Evolutionary conservation across 306 rosid genomes (phyloP).

Genomic region (Nissolia schottii): DNA sequence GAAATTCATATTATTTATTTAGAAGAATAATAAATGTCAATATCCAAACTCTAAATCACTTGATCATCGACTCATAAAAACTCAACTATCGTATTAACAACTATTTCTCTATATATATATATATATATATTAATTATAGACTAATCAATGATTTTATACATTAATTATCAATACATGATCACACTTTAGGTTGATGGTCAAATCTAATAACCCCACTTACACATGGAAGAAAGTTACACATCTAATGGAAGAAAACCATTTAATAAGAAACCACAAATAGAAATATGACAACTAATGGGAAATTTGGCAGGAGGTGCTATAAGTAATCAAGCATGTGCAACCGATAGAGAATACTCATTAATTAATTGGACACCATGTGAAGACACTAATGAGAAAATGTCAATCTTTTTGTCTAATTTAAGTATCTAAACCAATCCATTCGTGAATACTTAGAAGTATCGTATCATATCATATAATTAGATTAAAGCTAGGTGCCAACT

Average conservation of each 20-base stretch:
- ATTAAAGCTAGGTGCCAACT: background rate
- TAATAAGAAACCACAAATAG: background rate
- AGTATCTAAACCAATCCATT: too few species aligned
- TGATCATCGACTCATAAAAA: too few species aligned
- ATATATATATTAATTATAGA: too few species aligned
- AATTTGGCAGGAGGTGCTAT: background rate
- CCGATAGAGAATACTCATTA: background rate
- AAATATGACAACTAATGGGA: background rate
- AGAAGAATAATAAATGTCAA: too few species aligned
- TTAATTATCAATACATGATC: too few species aligned
- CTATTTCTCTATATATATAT: too few species aligned
- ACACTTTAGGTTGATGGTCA: background rate
- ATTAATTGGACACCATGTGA: background rate
- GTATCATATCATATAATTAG: background rate
- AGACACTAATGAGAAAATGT: background rate
- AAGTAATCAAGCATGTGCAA: background rate
- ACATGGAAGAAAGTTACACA: background rate
- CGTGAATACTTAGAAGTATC: too few species aligned
- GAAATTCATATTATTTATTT: too few species aligned
- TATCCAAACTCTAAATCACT: too few species aligned
- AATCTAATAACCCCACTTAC: background rate
- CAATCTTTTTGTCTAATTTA: too few species aligned
- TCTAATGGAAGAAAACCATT: background rate
- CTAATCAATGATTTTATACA: too few species aligned
- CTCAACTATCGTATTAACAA: too few species aligned